Evolutionary conservation across 352 stramenopile species (phyloP).

Genomic region (Chrysophaeum taylorii): DNA sequence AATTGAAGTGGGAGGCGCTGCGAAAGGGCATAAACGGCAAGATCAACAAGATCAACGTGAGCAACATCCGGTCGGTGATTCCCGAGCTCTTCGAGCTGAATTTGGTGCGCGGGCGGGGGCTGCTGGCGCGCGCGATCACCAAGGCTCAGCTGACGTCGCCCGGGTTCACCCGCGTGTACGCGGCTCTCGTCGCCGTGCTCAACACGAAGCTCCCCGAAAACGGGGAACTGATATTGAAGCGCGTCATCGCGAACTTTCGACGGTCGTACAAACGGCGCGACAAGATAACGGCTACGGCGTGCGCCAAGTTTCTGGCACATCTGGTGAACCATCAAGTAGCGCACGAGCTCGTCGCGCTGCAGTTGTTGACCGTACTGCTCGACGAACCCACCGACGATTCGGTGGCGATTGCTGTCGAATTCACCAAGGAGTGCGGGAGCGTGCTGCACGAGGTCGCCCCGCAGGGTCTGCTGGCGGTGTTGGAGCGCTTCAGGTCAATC

Average conservation of each 20-base stretch:
- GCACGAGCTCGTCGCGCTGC: conserved; percentile 90
- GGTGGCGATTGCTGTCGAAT: conserved; percentile 93
- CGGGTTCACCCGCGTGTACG: conserved; percentile 88
- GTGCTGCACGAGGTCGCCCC: conserved; percentile 52
- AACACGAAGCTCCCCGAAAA: conserved; percentile 98
- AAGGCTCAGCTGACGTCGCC: conserved; percentile 88
- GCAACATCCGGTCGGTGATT: conserved; percentile 87
- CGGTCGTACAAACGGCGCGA: conserved; percentile 88
- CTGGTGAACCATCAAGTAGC: conserved; percentile 96
- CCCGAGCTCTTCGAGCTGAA: conserved; percentile 94
- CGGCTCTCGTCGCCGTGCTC: conserved; percentile 88
- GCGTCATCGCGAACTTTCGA: conserved; percentile 86
- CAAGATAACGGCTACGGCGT: conserved; percentile 82
- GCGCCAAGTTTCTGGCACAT: conserved; percentile 92
- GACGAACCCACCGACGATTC: conserved; percentile 93
- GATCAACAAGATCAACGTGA: conserved; percentile 87
- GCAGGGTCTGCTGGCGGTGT: conserved; percentile 80
- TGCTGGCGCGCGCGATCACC: conserved; percentile 84
- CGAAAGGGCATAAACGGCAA: conserved; percentile 94
- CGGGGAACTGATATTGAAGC: conserved; percentile 71
- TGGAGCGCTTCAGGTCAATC: conserved; percentile 91
- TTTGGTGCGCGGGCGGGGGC: conserved; percentile 82
- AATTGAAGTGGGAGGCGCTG: conserved; percentile 85
- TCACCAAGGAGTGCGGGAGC: conserved; percentile 85
- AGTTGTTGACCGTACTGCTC: conserved; percentile 90